Percentiles rank a stretch among this genome's conserved stretches.
phyloP scores from a whole-genome alignment of 2,329 filamentous ascomycete species.

The Fusarium hostae region DNA sequence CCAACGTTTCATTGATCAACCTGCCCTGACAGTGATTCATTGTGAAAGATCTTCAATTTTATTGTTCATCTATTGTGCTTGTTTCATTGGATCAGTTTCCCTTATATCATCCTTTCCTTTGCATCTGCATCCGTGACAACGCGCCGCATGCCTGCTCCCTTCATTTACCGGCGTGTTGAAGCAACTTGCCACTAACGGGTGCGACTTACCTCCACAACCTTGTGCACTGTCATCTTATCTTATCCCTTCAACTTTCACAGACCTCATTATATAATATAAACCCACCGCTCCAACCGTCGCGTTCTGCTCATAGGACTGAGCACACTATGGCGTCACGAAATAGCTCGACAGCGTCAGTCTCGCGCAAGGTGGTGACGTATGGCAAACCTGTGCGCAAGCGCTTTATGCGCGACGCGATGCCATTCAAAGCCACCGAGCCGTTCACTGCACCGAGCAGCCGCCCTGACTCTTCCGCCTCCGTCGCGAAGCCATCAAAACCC shows the following conservation, averaged over 20 bases:
- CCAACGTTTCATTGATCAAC: conserved; percentile 1
- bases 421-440: conserved; percentile 37
- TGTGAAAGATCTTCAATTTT: neutral
- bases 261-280: conserved; percentile 24
- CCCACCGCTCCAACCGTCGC: conserved; percentile 1
- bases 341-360: conserved; percentile 35
- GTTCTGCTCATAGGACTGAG: conserved; percentile 9
- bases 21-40: conserved; percentile 11
- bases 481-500: conserved; percentile 28
- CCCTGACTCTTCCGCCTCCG: conserved; percentile 14
- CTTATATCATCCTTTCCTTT: conserved; percentile 8
- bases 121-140: conserved; percentile 10
- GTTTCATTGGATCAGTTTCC: neutral
- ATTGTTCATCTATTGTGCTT: neutral
- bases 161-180: conserved; percentile 4
- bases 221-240: neutral
- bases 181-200: conserved; percentile 2
- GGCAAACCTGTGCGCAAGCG: conserved; percentile 44
- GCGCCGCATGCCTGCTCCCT: conserved; percentile 11
- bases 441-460: conserved; percentile 19
- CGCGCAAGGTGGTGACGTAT: conserved; percentile 44
- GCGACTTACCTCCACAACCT: neutral
- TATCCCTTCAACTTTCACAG: neutral
- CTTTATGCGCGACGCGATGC: conserved; percentile 34
- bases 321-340: conserved; percentile 36